Evolutionary conservation across 1,284 basidiomycete species (phyloP).

Genomic region (Trichosporon coremiiforme): DNA sequence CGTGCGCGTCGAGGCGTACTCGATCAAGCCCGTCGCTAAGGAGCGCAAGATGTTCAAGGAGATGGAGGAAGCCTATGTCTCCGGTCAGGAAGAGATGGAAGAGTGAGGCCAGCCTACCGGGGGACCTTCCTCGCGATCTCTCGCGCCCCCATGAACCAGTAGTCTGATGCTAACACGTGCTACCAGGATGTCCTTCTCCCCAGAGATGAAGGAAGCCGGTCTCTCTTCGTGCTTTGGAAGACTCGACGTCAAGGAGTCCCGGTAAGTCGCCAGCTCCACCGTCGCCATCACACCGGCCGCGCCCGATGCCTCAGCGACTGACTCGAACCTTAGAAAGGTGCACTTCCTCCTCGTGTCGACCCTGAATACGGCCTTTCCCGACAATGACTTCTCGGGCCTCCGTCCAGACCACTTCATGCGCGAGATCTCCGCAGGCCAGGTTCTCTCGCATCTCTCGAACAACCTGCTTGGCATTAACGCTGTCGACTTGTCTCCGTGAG

Average conservation of each 20-base stretch:
- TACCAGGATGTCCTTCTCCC: constrained; percentile 53
- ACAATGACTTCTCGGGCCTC: constrained; percentile 94
- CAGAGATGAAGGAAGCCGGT: constrained; percentile 55
- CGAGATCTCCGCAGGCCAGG: constrained; percentile 66
- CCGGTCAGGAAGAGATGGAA: constrained; percentile 54
- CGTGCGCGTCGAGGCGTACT: constrained; percentile 94
- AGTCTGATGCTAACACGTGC: neutral
- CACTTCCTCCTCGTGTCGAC: constrained; percentile 84
- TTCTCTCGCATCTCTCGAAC: constrained; percentile 40
- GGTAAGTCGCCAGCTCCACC: constrained; percentile 38
- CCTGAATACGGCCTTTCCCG: constrained; percentile 95
- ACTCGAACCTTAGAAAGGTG: constrained; percentile 43
- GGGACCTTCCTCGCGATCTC: neutral
- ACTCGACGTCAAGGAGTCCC: constrained; percentile 54
- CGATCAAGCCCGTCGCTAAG: constrained; percentile 94
- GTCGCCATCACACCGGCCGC: constrained; percentile 18
- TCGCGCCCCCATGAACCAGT: neutral
- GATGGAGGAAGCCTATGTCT: constrained; percentile 77
- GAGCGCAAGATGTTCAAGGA: constrained; percentile 95
- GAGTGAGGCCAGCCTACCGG: constrained; percentile 43
- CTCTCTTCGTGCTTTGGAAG: constrained; percentile 55
- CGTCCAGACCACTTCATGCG: constrained; percentile 88
- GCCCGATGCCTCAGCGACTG: constrained; percentile 4
- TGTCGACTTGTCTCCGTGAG: constrained; percentile 38
- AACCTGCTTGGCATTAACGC: constrained; percentile 41